Conservation (phyloP, 202 grass and related monocot genomes). For the Musa balbisiana region DNA sequence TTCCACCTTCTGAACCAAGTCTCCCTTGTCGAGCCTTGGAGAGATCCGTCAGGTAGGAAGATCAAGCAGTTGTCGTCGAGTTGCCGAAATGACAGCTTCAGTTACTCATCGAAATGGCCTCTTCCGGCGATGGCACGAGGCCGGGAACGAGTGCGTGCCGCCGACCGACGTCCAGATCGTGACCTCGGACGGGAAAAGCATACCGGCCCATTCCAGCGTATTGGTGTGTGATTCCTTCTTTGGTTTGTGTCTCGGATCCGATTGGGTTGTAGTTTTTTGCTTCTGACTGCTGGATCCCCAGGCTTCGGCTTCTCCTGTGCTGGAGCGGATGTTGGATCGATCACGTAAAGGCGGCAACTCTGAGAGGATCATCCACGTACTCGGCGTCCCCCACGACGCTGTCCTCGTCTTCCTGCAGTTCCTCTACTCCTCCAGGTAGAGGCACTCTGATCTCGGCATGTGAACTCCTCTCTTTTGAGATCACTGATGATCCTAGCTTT, state of each 20-base stretch:
- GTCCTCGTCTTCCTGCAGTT: constrained; percentile 51
- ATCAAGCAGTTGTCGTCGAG: no score
- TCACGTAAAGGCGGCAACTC: background rate
- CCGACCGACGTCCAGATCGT: constrained; percentile 42
- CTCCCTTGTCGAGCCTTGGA: no score
- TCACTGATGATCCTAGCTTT: no score
- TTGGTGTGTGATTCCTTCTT: constrained; percentile 31
- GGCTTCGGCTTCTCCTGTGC: constrained; percentile 55
- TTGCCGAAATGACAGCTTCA: background rate
- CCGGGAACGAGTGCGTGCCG: background rate
- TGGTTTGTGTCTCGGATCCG: no score
- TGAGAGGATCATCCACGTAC: constrained; percentile 25
- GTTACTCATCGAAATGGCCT: background rate
- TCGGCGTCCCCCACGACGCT: constrained; percentile 36
- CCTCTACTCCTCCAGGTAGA: constrained; percentile 46
- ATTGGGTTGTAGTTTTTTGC: no score
- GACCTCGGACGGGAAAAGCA: constrained; percentile 48
- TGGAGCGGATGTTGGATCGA: constrained; percentile 53
- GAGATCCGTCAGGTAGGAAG: no score
- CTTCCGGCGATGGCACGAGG: constrained; percentile 18
- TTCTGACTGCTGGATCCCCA: constrained; percentile 1
- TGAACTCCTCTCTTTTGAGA: no score
- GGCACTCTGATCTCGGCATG: no score
- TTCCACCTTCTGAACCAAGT: no score
- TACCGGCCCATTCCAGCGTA: constrained; percentile 49